A percentile compares a stretch with the other conserved stretches of the same genome.
Conservation (phyloP, 2,329 filamentous ascomycete species). For the Podosphaera fusca region DNA sequence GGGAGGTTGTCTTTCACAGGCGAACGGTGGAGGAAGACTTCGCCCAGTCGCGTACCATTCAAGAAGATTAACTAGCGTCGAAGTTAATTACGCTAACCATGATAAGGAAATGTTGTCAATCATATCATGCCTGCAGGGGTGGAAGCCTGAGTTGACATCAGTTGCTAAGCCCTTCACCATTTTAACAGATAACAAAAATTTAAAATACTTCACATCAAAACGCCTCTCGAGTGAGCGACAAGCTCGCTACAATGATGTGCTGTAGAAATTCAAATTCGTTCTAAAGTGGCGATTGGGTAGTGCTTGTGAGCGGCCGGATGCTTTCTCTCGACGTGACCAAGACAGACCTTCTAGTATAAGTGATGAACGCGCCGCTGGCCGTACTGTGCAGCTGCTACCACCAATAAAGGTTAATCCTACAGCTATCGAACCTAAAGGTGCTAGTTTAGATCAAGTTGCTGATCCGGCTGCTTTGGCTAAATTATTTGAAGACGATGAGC, state of each 20-base stretch:
- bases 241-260: neutral
- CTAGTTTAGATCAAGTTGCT: no score
- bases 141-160: no score
- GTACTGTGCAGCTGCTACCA: no score
- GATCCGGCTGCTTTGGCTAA: no score
- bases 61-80: neutral
- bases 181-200: neutral
- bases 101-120: neutral
- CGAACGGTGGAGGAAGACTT: neutral
- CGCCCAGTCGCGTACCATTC: neutral
- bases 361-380: no score
- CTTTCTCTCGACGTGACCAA: no score
- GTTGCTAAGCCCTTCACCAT: no score
- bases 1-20: no score
- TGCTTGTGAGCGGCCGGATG: neutral
- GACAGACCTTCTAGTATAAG: no score
- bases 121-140: neutral
- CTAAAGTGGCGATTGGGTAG: neutral
- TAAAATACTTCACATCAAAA: neutral
- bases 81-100: neutral
- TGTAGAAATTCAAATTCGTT: neutral
- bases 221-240: neutral
- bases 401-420: no score
- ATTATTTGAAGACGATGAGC: no score
- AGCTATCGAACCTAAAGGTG: no score